Base-by-base conservation (phyloP, 2,329 filamentous ascomycete genomes). In the Trichoderma afroharzianum region DNA sequence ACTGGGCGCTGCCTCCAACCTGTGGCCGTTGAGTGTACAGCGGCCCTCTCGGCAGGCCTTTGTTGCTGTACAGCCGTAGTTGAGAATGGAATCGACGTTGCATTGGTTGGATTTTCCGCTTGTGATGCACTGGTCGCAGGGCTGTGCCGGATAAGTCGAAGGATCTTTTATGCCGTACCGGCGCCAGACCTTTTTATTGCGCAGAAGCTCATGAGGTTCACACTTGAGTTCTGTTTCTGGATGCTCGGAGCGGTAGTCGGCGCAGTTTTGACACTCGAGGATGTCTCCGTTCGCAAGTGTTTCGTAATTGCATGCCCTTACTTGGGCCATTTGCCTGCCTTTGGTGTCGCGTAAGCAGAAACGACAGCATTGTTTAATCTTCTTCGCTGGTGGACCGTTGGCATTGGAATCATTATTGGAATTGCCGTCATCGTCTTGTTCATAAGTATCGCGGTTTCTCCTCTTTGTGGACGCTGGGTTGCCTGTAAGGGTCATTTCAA, bases 211-310 rank as follows among this genome's bases (percentile, higher is more conserved):
- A 24, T 33, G 58, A 1, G 75, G 53, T 15, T 66, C 32, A 72
- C 76, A 78, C 6, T 8, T 55, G 62, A 74, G 72, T 0, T 64
- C 21, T 11, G 18, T 18, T 28, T 33, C 57, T 1, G 72, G 66
- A 47, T 72, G 47, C 6, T 30, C 15, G 14, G 68, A 72, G 12
- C 76, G 72, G 50, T 76, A 33, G 67, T 78, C 74, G 55, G 77
- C 73, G 63, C 77, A 78, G 72, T 76, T 78, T 43, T 68, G 71
- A 70, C 77, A 78, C 43, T 78, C 77, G 6, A 76, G 50, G 59
- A 70, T 72, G 8, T 69, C 69, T 1, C 55, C 63, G 8, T 61
- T 69, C 4, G n/a, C 61, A n/a, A 66, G 32, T 55, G 43, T 68
- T 15, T 12, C 3, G 61, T 55, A 71, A 66, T 77, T 68, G 63